Base-by-base conservation (phyloP, 176 grass and related monocot species). In the Olyra latifolia region DNA sequence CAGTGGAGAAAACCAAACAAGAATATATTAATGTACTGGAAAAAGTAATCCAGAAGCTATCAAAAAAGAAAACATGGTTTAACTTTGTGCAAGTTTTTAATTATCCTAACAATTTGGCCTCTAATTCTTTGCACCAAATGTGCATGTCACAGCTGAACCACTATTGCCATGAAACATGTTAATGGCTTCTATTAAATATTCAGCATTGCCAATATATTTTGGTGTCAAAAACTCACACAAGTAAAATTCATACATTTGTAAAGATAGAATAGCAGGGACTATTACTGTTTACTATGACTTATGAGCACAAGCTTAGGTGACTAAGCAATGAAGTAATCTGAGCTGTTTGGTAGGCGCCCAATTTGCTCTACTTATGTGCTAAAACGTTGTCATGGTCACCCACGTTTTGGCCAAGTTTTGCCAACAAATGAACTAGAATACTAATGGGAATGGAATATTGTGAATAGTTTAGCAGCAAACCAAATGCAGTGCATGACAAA, bases 1-100 rank as follows among this genome's bases (percentile, higher is more conserved):
- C n/a, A 77, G 74, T 45, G 15, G 66, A 70, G 28, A 58, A 75
- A 75, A 50, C 3, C 66, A 67, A 72, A 60, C n/a, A 87, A 81
- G 16, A 71, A 76, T 66, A 29, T 80, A 49, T 62, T 29, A 53
- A 60, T 6, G 13, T 68, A 58, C 39, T 63, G 9, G 5, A 73
- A 62, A 38, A 76, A 55, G 58, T 0, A 57, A 74, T 59, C 17
- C 20, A 68, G 13, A 49, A 64, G 13, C 20, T 59, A 68, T 39
- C 6, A 19, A 22, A 69, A 69, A 69, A 1, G 1, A 64, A 56
- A 58, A 29, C 7, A 13, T 56, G 16, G 27, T 62, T 62, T 32
- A 62, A 62, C 6, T 30, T 30, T 25, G 48, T 6, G 17, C 41
- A 64, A 50, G 13, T 48, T 66, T 79, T 23, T 49, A 66, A 40